phyloP scores from a whole-genome alignment of 108 stramenopile species.

The Cyclotella choctawhatcheeana region DNA sequence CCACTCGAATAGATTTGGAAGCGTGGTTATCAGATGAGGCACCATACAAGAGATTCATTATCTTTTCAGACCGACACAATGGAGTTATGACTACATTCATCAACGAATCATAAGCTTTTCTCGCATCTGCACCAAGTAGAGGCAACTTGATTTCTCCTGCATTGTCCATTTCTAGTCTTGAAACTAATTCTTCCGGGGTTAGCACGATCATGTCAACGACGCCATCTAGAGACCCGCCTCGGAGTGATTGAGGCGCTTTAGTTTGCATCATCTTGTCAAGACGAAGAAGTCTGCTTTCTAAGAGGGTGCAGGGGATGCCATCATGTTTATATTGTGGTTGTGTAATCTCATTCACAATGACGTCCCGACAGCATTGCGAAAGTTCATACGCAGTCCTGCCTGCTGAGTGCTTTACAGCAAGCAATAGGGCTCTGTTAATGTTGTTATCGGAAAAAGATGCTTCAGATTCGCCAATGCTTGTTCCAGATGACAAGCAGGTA shows the following conservation, averaged over 20 bases:
- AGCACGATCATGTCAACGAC: constrained; percentile 78
- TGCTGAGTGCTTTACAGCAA: constrained; percentile 51
- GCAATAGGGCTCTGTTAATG: constrained; percentile 30
- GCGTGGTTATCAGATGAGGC: constrained; percentile 12
- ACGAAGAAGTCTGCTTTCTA: constrained; percentile 30
- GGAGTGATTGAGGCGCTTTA: constrained; percentile 64
- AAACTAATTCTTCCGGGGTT: constrained; percentile 58
- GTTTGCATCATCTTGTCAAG: constrained; percentile 56
- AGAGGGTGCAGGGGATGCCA: background rate
- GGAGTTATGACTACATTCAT: constrained; percentile 76
- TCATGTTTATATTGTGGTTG: background rate
- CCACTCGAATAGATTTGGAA: constrained; percentile 62
- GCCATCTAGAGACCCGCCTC: constrained; percentile 60
- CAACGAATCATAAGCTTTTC: constrained; percentile 63
- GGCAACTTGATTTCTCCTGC: constrained; percentile 47
- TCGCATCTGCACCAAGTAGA: constrained; percentile 59
- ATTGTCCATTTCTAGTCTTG: constrained; percentile 10
- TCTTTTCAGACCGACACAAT: constrained; percentile 63
- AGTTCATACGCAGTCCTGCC: constrained; percentile 71
- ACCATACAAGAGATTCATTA: constrained; percentile 58
- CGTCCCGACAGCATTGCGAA: constrained; percentile 70
- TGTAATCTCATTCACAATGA: constrained; percentile 10
- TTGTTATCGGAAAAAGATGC: constrained; percentile 9
- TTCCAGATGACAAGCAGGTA: constrained; percentile 40
- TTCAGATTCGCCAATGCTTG: background rate